phyloP scores from a whole-genome alignment of 306 rosid species.

The Vigna unguiculata region DNA sequence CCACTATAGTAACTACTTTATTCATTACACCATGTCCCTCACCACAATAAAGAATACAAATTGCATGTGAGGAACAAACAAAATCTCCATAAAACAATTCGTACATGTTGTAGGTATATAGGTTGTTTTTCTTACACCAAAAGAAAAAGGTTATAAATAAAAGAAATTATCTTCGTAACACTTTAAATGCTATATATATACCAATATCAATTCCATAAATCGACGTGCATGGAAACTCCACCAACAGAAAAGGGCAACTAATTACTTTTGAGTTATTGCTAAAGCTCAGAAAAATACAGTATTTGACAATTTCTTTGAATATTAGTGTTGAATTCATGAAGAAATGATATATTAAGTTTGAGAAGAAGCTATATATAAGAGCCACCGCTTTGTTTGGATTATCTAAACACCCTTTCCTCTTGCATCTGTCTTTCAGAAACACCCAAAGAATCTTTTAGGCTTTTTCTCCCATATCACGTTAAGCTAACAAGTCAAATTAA shows the following conservation, averaged over 20 bases:
- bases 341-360: constrained; percentile 25
- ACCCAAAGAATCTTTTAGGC: constrained; percentile 26
- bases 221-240: neutral
- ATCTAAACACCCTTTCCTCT: constrained; percentile 35
- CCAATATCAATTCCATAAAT: constrained; percentile 4
- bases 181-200: neutral
- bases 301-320: constrained; percentile 12
- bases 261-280: neutral
- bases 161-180: neutral
- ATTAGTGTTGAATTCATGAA: constrained; percentile 16
- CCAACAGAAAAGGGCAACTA: neutral
- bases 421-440: constrained; percentile 33
- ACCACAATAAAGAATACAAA: neutral
- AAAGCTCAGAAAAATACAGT: neutral
- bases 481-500: constrained; percentile 35
- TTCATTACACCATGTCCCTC: neutral
- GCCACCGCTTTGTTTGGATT: constrained; percentile 31
- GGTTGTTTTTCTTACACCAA: neutral
- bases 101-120: neutral
- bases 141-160: neutral
- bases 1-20: constrained; percentile 34
- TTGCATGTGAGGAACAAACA: neutral
- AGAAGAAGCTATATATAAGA: neutral
- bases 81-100: neutral
- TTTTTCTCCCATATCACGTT: constrained; percentile 44